A percentile compares a stretch with the other conserved stretches of the same genome.
These are phyloP conservation scores for Pouteria campechiana DNA, from an alignment of 179 eudicot genomes.

Conservation along the genomic window DNA sequence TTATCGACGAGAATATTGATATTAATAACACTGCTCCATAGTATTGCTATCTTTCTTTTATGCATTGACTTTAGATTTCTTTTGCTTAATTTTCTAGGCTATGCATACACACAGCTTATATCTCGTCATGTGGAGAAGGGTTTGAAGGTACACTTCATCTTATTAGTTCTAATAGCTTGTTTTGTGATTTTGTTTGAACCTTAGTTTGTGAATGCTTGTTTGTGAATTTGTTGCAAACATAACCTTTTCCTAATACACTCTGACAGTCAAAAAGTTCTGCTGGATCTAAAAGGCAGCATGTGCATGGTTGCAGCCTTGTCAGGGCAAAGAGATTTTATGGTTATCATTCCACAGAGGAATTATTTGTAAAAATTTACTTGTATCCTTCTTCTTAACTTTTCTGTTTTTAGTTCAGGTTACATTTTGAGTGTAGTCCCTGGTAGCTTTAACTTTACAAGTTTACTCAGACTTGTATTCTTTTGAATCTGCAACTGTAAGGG, in stretches of 20 bases:
- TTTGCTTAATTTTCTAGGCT: constrained; percentile 25
- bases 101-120: constrained; percentile 30
- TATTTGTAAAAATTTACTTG: constrained; percentile 83
- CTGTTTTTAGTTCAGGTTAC: background rate
- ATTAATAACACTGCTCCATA: too few relatives aligned
- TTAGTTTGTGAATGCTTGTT: background rate
- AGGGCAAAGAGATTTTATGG: constrained; percentile 82
- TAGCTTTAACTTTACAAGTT: too few relatives aligned
- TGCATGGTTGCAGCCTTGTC: constrained; percentile 79
- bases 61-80: background rate
- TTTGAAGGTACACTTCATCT: constrained; percentile 69
- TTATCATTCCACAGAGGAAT: constrained; percentile 70
- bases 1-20: too few relatives aligned
- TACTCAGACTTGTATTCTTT: too few relatives aligned
- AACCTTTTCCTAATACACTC: too few relatives aligned
- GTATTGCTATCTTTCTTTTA: background rate
- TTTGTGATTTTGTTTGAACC: background rate
- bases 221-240: too few relatives aligned
- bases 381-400: constrained; percentile 43
- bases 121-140: constrained; percentile 74
- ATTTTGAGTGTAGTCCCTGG: too few relatives aligned
- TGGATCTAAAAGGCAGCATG: constrained; percentile 90
- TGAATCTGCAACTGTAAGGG: too few relatives aligned
- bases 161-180: background rate
- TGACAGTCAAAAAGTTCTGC: constrained; percentile 69